Base-by-base conservation (phyloP, 1,284 basidiomycete genomes). In the Agroathelia rolfsii region DNA sequence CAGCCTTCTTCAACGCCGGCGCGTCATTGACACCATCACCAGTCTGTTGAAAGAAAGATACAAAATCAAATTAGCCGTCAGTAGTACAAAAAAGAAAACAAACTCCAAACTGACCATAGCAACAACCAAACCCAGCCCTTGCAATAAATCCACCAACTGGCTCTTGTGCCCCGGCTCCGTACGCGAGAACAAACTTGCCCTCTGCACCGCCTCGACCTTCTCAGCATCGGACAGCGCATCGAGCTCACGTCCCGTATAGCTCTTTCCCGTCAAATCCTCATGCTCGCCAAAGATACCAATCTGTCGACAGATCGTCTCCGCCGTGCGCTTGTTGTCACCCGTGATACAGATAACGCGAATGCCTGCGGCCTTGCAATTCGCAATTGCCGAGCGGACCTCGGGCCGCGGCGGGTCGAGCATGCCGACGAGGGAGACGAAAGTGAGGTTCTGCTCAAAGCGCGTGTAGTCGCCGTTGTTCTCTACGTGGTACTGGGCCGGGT, bases 401-500 rank as follows among this genome's bases (percentile, higher is more conserved):
- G 93, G 93, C 16, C 95, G 83, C 10, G 95, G 95, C 10, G 94
- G 95, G 53, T 99, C 95, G 21, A 94, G 72, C 94, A 98, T 98
- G 37, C 90, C 95, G 33, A 95, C 89, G 21, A 99, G 67, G 17
- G 89, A 92, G 37, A 96, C 88, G 54, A 99, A 94, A 1, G 85
- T 86, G 48, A 99, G 72, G 47, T 87, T 69, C 51, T 78, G 77
- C 59, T 97, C 94, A 51, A 97, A 95, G 27, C 78, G 76, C 25
- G 78, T 64, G 51, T 96, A 96, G 42, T 95, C 87, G 32, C 69
- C 67, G 1, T 82, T 67, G 46, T 73, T 78, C 38, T 88, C 71
- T 1, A 79, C 78, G 38, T 75, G 73, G 61, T 94, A 94, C 57
- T 90, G 79, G 5, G 70, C 62, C 10, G 78, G 69, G 43, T 94